phyloP scores from a whole-genome alignment of 1,284 basidiomycete species.

The Xerocomus amazonicus region DNA sequence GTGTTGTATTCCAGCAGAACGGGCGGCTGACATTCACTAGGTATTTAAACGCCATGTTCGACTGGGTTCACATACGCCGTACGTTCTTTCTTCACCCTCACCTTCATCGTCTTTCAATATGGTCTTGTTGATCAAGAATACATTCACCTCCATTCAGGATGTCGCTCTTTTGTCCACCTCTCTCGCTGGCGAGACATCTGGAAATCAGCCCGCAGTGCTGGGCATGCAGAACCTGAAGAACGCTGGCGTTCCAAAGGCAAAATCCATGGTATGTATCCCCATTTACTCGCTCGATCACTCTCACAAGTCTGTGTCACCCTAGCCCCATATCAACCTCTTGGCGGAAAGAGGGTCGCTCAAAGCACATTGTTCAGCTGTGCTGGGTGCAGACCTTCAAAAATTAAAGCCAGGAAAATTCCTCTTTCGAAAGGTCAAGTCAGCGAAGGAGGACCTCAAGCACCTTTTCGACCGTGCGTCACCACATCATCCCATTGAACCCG shows the following conservation, averaged over 20 bases:
- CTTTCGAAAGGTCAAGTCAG: slow-evolving; percentile 5
- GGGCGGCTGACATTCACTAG: background rate
- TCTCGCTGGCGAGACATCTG: background rate
- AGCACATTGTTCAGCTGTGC: slow-evolving; percentile 1
- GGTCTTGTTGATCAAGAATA: slow-evolving; percentile 13
- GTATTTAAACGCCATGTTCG: background rate
- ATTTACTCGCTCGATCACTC: background rate
- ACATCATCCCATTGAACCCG: background rate
- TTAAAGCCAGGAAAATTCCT: slow-evolving; percentile 4
- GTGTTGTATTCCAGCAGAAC: background rate
- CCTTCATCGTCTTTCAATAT: background rate
- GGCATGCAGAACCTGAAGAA: background rate
- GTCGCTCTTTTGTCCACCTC: slow-evolving; percentile 3
- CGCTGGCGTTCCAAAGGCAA: slow-evolving; percentile 7
- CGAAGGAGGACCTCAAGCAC: background rate
- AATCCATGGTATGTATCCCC: slow-evolving; percentile 3
- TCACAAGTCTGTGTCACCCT: background rate
- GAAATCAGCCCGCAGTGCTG: background rate
- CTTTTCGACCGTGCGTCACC: slow-evolving; percentile 1
- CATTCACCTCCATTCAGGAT: slow-evolving; percentile 8
- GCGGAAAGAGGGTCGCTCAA: slow-evolving; percentile 4
- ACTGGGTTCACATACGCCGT: background rate
- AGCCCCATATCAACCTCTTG: slow-evolving; percentile 9
- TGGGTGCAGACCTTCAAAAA: background rate
- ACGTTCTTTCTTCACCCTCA: background rate